These are phyloP conservation scores for Coix lacrymajobi DNA, from an alignment of 176 grass and related monocot genomes.

Conservation along the genomic window DNA sequence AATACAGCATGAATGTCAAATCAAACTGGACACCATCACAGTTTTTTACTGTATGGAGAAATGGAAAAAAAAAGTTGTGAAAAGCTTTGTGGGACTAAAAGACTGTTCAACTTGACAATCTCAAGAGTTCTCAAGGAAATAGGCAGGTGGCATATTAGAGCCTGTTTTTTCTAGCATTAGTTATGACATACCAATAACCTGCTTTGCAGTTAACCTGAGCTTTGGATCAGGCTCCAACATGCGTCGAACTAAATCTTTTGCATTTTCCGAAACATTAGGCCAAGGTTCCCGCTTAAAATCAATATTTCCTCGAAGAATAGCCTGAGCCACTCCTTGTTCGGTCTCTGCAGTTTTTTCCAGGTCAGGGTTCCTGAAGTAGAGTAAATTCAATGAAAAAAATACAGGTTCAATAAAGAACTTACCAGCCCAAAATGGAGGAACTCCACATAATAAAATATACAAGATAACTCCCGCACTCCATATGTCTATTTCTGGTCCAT, in stretches of 20 bases:
- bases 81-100: not conserved
- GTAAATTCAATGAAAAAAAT: slow-evolving; percentile 5
- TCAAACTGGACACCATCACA: not conserved
- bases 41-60: not conserved
- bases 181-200: slow-evolving; percentile 75
- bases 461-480: slow-evolving; percentile 99
- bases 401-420: slow-evolving; percentile 12
- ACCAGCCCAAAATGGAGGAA: slow-evolving; percentile 99
- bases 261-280: slow-evolving; percentile 97
- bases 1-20: not conserved
- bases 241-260: slow-evolving; percentile 84
- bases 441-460: slow-evolving; percentile 95
- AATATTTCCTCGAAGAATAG: slow-evolving; percentile 93
- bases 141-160: not conserved
- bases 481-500: slow-evolving; percentile 98
- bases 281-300: slow-evolving; percentile 98
- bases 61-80: not conserved
- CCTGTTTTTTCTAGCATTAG: not conserved
- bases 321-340: slow-evolving; percentile 96
- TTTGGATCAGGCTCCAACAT: slow-evolving; percentile 97
- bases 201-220: slow-evolving; percentile 91
- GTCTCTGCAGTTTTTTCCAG: slow-evolving; percentile 69
- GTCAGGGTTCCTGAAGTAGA: slow-evolving; percentile 3
- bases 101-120: not conserved
- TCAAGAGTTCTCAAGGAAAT: not conserved